A percentile compares a stretch with the other conserved stretches of the same genome.
Evolutionary conservation across 208 protist genomes (phyloP).

Genomic region (Borovskyia barvae): DNA sequence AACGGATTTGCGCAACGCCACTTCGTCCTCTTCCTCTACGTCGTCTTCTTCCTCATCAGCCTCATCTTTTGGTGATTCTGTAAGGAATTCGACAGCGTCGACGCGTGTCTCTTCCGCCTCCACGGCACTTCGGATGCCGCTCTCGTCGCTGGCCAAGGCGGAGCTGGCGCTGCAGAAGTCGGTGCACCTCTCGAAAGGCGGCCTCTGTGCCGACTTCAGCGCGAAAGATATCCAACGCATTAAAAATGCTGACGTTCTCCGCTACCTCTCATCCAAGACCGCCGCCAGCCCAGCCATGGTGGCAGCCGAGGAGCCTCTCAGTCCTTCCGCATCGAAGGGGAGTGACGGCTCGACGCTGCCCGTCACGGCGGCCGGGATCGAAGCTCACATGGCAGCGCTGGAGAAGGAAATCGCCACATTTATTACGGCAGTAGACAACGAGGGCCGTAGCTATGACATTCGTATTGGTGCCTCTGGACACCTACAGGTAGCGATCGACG

Average conservation of each 20-base stretch:
- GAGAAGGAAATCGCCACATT: constrained; percentile 69
- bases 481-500: constrained; percentile 54
- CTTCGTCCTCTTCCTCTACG: not conserved
- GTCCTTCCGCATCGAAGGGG: not conserved
- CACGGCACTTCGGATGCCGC: constrained; percentile 17
- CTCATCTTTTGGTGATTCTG: too few species aligned
- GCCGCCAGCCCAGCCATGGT: not conserved
- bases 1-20: constrained; percentile 5
- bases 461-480: constrained; percentile 39
- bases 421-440: constrained; percentile 82
- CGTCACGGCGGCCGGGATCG: constrained; percentile 14
- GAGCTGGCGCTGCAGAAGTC: constrained; percentile 48
- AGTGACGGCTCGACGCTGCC: not conserved
- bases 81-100: not conserved
- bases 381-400: constrained; percentile 42
- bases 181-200: constrained; percentile 46
- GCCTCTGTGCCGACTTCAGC: constrained; percentile 43
- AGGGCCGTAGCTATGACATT: constrained; percentile 72
- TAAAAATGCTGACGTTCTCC: constrained; percentile 55
- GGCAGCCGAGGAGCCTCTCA: not conserved
- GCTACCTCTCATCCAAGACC: constrained; percentile 22
- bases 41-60: not conserved
- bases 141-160: constrained; percentile 44
- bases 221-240: constrained; percentile 60
- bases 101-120: too few species aligned